Conservation (phyloP, 345 rosid species). For the Murraya koenigii region DNA sequence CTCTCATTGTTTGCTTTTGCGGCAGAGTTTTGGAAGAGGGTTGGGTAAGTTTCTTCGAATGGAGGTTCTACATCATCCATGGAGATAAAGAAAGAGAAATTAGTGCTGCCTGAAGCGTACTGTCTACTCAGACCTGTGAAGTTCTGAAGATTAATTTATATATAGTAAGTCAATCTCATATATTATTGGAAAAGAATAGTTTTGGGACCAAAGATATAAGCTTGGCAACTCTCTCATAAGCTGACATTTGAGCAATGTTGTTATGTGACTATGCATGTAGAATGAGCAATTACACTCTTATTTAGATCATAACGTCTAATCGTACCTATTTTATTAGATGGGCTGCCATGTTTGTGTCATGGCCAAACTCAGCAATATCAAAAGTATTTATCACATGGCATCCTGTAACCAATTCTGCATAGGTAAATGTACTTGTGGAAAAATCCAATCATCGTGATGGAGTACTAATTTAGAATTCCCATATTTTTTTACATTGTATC, state of each 20-base stretch:
- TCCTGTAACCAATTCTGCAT: not conserved
- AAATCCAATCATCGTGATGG: no score
- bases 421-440: not conserved
- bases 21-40: conserved; percentile 13
- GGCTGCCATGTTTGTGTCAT: no score
- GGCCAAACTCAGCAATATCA: no score
- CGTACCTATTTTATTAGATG: no score
- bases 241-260: no score
- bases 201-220: not conserved
- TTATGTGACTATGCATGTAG: no score
- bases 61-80: conserved; percentile 35
- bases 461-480: no score
- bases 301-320: no score
- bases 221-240: not conserved
- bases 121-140: conserved; percentile 7
- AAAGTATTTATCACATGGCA: not conserved
- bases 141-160: not conserved
- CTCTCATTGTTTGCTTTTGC: not conserved
- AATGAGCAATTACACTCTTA: no score
- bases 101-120: not conserved
- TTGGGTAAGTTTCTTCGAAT: conserved; percentile 24
- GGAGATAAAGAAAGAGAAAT: not conserved
- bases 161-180: not conserved
- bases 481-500: no score
- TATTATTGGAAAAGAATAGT: not conserved